These are phyloP conservation scores for Gonapodya sp. DNA, from an alignment of 192 early-diverging fungal genomes.

Conservation along the genomic window DNA sequence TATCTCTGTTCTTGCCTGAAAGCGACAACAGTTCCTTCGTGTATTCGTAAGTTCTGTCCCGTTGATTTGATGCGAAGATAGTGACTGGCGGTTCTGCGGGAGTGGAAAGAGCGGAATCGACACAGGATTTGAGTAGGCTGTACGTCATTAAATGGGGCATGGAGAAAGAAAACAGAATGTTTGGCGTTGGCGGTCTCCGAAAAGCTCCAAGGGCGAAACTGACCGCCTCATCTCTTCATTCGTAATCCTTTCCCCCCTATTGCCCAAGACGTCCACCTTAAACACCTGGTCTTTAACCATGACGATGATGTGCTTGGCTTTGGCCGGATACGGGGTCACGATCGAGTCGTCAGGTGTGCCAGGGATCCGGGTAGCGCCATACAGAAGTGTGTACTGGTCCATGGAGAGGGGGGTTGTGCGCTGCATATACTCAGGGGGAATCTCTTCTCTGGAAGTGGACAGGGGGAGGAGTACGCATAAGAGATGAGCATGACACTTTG, in stretches of 20 bases:
- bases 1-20: constrained; percentile 60
- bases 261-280: constrained; percentile 63
- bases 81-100: constrained; percentile 56
- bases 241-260: constrained; percentile 53
- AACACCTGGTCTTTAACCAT: constrained; percentile 78
- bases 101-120: background rate
- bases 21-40: constrained; percentile 56
- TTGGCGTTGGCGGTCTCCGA: background rate
- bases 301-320: constrained; percentile 72
- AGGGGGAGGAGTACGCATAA: background rate
- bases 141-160: no score
- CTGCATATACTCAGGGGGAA: constrained; percentile 38
- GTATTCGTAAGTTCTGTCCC: constrained; percentile 46
- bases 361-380: constrained; percentile 71
- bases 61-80: constrained; percentile 72
- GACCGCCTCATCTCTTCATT: constrained; percentile 33
- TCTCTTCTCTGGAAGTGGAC: constrained; percentile 16
- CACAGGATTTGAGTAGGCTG: background rate
- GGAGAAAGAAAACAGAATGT: no score
- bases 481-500: no score
- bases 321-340: constrained; percentile 58
- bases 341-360: constrained; percentile 58
- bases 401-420: constrained; percentile 69
- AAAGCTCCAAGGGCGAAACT: background rate
- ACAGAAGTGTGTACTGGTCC: constrained; percentile 86